phyloP scores from a whole-genome alignment of 73 alveolate genomes.

The Tetrahymena thermophila region DNA sequence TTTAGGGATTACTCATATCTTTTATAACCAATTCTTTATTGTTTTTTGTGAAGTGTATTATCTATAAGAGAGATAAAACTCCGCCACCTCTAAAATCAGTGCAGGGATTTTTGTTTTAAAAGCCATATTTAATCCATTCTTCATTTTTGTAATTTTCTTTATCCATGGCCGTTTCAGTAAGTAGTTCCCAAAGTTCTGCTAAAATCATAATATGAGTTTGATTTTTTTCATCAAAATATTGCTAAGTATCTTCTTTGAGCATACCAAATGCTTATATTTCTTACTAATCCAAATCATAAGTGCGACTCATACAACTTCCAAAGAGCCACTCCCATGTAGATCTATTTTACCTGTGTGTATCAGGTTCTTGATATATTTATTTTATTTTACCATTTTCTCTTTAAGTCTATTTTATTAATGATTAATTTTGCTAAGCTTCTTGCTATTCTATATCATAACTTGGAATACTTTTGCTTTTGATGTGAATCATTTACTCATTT shows the following conservation, averaged over 20 bases:
- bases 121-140: slow-evolving; percentile 69
- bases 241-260: neutral
- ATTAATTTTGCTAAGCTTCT: neutral
- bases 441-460: neutral
- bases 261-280: neutral
- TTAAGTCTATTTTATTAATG: neutral
- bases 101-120: slow-evolving; percentile 58
- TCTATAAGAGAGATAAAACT: slow-evolving; percentile 50
- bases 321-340: neutral
- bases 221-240: neutral
- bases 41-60: slow-evolving; percentile 49
- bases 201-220: neutral
- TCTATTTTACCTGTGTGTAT: neutral
- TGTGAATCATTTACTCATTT: neutral
- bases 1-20: slow-evolving; percentile 42
- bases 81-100: slow-evolving; percentile 81
- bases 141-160: slow-evolving; percentile 5
- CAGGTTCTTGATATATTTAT: neutral
- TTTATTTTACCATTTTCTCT: neutral
- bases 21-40: slow-evolving; percentile 42
- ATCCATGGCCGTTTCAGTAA: slow-evolving; percentile 17
- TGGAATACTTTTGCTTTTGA: neutral
- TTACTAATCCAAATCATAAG: neutral
- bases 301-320: neutral
- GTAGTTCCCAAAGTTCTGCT: neutral